Evolutionary conservation across 805 yeast species (phyloP).

Genomic region (Kazachstania kunashirensis): DNA sequence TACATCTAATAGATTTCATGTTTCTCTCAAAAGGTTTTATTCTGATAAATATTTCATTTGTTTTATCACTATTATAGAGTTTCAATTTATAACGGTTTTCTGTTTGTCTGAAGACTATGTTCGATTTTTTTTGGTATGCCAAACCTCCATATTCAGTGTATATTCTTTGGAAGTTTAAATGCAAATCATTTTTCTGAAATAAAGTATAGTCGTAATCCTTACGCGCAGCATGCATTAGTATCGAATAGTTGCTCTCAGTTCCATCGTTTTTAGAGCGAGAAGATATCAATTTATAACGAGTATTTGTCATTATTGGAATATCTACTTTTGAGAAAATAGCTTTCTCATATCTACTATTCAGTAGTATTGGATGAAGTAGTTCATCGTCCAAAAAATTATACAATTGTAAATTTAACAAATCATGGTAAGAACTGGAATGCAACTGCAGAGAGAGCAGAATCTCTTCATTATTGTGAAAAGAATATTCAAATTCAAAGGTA

Average conservation of each 20-base stretch:
- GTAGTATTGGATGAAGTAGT: conserved; percentile 16
- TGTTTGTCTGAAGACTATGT: conserved; percentile 7
- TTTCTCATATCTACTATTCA: conserved; percentile 8
- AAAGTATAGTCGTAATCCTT: too few species aligned
- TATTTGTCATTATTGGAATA: conserved; percentile 15
- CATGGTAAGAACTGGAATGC: conserved; percentile 7
- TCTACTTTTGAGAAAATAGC: conserved; percentile 8
- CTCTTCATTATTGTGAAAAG: conserved; percentile 4
- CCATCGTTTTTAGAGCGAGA: conserved; percentile 8
- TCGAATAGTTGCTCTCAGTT: neutral
- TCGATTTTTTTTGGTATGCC: conserved; percentile 11
- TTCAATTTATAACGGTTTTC: conserved; percentile 9
- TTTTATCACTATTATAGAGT: conserved; percentile 1
- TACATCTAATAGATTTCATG: conserved; percentile 11
- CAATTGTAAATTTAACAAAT: conserved; percentile 17
- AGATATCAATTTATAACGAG: conserved; percentile 16
- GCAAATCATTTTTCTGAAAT: neutral
- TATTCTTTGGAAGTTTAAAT: conserved; percentile 7
- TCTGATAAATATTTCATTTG: conserved; percentile 15
- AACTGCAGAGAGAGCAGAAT: conserved; percentile 12
- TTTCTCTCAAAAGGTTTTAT: neutral
- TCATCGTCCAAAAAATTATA: conserved; percentile 15
- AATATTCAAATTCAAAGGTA: conserved; percentile 13
- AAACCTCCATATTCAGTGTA: conserved; percentile 18
- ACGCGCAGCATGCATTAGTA: neutral